Conservation (phyloP, 768 basidiomycete species). For the Tremella mesenterica region DNA sequence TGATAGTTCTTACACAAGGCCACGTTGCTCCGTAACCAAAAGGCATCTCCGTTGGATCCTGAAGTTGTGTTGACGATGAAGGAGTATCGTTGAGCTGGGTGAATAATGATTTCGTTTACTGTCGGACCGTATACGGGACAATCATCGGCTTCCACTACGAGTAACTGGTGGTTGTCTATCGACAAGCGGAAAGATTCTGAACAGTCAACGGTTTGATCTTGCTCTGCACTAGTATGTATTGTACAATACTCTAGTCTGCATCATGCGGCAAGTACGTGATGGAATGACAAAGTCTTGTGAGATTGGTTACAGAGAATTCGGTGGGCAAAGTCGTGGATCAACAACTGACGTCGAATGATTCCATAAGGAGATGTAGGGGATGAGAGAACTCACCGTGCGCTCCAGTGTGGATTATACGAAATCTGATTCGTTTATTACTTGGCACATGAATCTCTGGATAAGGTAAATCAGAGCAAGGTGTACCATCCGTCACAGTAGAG, state of each 20-base stretch:
- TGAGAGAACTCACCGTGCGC: slow-evolving; percentile 7
- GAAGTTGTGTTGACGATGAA: slow-evolving; percentile 21
- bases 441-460: slow-evolving; percentile 17
- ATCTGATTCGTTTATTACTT: slow-evolving; percentile 10
- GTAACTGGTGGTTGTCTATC: slow-evolving; percentile 15
- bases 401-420: slow-evolving; percentile 20
- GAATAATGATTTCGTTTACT: slow-evolving; percentile 19
- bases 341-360: too few relatives aligned
- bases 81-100: slow-evolving; percentile 23
- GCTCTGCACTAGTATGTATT: too few relatives aligned
- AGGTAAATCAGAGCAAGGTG: slow-evolving; percentile 3
- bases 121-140: slow-evolving; percentile 10
- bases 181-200: slow-evolving; percentile 12
- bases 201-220: not conserved
- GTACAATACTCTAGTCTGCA: too few relatives aligned
- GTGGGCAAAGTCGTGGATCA: too few relatives aligned
- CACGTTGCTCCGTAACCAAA: slow-evolving; percentile 9
- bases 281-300: not conserved
- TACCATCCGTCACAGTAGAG: not conserved
- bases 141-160: slow-evolving; percentile 27
- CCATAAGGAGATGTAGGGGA: not conserved
- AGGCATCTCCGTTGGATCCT: slow-evolving; percentile 20
- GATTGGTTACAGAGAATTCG: too few relatives aligned
- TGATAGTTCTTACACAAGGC: slow-evolving; percentile 8
- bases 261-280: too few relatives aligned